A percentile compares a stretch with the other conserved stretches of the same genome.
These are phyloP conservation scores for Fusarium fracticaudum DNA, from an alignment of 2,329 filamentous ascomycete genomes.

Conservation along the genomic window DNA sequence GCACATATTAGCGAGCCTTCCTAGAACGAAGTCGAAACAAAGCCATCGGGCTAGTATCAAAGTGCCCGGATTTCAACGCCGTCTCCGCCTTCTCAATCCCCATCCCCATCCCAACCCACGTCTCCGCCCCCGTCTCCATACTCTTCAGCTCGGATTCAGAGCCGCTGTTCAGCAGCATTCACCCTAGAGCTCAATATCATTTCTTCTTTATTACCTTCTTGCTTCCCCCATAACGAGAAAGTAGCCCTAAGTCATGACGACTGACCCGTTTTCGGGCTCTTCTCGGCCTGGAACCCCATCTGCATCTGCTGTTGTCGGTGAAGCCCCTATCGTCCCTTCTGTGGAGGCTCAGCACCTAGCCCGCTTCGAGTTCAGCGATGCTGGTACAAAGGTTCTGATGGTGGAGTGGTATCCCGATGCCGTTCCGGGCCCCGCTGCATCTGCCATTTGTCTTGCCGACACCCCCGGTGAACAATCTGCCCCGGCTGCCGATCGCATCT, in stretches of 20 bases:
- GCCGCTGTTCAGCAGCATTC: conserved; percentile 5
- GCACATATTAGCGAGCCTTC: not conserved
- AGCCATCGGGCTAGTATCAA: conserved; percentile 14
- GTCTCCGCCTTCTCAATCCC: conserved; percentile 17
- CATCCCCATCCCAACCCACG: conserved; percentile 1
- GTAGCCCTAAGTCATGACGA: conserved; percentile 31
- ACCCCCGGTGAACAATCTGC: conserved; percentile 16
- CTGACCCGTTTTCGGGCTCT: conserved; percentile 47
- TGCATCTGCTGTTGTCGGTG: conserved; percentile 25
- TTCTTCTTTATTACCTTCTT: conserved; percentile 7
- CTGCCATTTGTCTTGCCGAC: conserved; percentile 17
- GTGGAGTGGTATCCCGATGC: conserved; percentile 78
- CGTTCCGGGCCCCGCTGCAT: conserved; percentile 26
- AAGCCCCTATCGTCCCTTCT: conserved; percentile 38
- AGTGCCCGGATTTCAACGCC: conserved; percentile 21
- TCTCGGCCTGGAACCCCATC: conserved; percentile 42
- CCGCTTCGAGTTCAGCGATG: conserved; percentile 88
- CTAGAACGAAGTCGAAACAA: conserved; percentile 20
- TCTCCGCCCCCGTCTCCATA: conserved; percentile 1
- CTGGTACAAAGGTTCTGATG: conserved; percentile 92
- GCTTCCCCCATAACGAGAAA: conserved; percentile 11
- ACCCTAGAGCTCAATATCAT: conserved; percentile 12
- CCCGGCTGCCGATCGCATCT: conserved; percentile 29
- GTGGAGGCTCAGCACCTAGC: conserved; percentile 56
- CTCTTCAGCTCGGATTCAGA: conserved; percentile 6